Evolutionary conservation across 2,329 filamentous ascomycete genomes (phyloP).

Genomic region (Phoma herbarum): DNA sequence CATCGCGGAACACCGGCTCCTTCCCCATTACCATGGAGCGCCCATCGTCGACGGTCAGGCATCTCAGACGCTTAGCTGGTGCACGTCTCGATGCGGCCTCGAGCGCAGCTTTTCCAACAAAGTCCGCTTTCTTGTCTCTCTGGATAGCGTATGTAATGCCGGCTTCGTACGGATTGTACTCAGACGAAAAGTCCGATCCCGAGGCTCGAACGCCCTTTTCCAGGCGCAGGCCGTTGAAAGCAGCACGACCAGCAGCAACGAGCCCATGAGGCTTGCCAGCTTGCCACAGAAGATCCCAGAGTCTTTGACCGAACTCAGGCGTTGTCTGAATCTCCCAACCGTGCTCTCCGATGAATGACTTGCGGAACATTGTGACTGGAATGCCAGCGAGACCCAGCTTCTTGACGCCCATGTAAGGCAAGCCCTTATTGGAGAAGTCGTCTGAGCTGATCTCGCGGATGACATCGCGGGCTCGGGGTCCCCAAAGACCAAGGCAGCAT

Average conservation of each 20-base stretch:
- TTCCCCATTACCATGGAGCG: conserved; percentile 67
- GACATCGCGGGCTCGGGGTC: conserved; percentile 64
- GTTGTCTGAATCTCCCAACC: conserved; percentile 71
- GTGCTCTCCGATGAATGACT: conserved; percentile 68
- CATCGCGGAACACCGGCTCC: conserved; percentile 65
- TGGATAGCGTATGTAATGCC: conserved; percentile 63
- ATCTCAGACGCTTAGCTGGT: conserved; percentile 53
- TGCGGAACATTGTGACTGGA: conserved; percentile 64
- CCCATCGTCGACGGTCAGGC: conserved; percentile 65
- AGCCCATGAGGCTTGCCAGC: conserved; percentile 65
- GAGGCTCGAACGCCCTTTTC: conserved; percentile 68
- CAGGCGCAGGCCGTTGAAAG: conserved; percentile 66
- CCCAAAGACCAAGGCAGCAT: conserved; percentile 70
- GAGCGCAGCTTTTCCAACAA: conserved; percentile 62
- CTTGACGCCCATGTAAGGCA: conserved; percentile 63
- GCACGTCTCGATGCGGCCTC: conserved; percentile 53
- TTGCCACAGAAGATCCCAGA: conserved; percentile 68
- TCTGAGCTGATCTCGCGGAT: conserved; percentile 57
- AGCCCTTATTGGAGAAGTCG: conserved; percentile 57
- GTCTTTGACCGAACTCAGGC: conserved; percentile 64
- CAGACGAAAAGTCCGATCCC: conserved; percentile 67
- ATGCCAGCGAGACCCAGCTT: conserved; percentile 62
- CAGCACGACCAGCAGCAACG: conserved; percentile 65
- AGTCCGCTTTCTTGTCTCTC: conserved; percentile 56
- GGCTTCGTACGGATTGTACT: conserved; percentile 68